A percentile compares a stretch with the other conserved stretches of the same genome.
phyloP scores from a whole-genome alignment of 371 early-diverging fungal species.

The Mortierella polycephala region DNA sequence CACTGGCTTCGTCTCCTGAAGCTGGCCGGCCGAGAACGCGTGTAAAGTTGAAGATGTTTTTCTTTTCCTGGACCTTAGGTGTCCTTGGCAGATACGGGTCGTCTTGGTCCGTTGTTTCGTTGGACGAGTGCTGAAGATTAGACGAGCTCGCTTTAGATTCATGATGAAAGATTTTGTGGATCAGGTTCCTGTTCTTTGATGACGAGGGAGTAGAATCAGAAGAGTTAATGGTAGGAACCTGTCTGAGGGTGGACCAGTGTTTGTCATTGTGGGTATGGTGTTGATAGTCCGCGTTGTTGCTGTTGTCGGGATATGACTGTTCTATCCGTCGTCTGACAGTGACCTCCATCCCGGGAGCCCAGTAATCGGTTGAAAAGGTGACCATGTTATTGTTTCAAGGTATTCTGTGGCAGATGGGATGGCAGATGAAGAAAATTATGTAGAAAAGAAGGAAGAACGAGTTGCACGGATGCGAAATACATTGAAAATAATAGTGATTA shows the following conservation, averaged over 20 bases:
- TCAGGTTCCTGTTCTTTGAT: constrained; percentile 38
- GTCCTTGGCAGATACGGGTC: constrained; percentile 27
- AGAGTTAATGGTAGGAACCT: constrained; percentile 43
- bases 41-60: constrained; percentile 45
- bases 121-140: constrained; percentile 24
- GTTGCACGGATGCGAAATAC: neutral
- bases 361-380: constrained; percentile 61
- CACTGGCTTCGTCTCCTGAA: constrained; percentile 34
- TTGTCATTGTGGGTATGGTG: constrained; percentile 10
- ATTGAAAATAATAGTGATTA: neutral
- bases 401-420: neutral
- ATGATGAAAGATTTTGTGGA: constrained; percentile 55
- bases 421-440: neutral
- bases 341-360: constrained; percentile 60
- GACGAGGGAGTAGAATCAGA: constrained; percentile 4
- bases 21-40: constrained; percentile 33
- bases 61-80: constrained; percentile 37
- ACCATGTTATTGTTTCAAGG: constrained; percentile 41
- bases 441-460: neutral
- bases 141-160: constrained; percentile 31
- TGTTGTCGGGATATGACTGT: constrained; percentile 24
- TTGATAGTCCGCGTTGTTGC: neutral
- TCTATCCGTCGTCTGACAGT: constrained; percentile 58
- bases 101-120: constrained; percentile 9
- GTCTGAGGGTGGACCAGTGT: constrained; percentile 34